phyloP scores from a whole-genome alignment of 1,284 basidiomycete genomes.

The Inonotus hispidus region DNA sequence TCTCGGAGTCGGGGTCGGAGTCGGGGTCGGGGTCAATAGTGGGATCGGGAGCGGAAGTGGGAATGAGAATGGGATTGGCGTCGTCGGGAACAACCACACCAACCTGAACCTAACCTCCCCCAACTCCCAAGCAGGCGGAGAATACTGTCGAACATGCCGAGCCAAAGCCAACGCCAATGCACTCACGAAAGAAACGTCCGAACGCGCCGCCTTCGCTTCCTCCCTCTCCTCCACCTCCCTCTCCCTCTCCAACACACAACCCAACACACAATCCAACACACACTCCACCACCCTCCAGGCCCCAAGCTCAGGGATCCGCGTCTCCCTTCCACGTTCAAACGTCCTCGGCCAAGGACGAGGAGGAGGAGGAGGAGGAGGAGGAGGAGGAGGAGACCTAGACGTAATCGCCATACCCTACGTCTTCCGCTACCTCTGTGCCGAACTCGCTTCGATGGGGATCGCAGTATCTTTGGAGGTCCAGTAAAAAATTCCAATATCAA shows the following conservation, averaged over 20 bases:
- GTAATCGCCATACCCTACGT: constrained; percentile 96
- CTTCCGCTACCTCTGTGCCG: constrained; percentile 84
- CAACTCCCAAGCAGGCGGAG: constrained; percentile 58
- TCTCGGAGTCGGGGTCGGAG: constrained; percentile 36
- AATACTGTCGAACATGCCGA: constrained; percentile 91
- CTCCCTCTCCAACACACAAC: no score
- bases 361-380: constrained; percentile 61
- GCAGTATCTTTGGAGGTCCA: constrained; percentile 69
- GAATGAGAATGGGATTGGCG: no score
- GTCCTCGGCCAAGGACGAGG: constrained; percentile 53
- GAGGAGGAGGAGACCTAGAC: constrained; percentile 79
- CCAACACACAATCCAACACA: no score
- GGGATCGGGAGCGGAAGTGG: no score
- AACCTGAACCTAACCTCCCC: no score
- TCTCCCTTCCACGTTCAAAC: constrained; percentile 60
- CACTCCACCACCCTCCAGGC: constrained; percentile 36
- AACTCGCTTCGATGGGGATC: constrained; percentile 83
- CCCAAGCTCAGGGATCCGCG: constrained; percentile 46
- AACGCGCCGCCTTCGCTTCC: constrained; percentile 48
- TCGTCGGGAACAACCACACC: no score
- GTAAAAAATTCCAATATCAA: no score
- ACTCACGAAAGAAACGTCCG: constrained; percentile 54
- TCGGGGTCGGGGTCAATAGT: no score
- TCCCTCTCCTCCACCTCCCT: background rate
- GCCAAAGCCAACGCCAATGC: constrained; percentile 61